These are phyloP conservation scores for Dioscorea cayenensis DNA, from an alignment of 116 monocot genomes.

Conservation along the genomic window DNA sequence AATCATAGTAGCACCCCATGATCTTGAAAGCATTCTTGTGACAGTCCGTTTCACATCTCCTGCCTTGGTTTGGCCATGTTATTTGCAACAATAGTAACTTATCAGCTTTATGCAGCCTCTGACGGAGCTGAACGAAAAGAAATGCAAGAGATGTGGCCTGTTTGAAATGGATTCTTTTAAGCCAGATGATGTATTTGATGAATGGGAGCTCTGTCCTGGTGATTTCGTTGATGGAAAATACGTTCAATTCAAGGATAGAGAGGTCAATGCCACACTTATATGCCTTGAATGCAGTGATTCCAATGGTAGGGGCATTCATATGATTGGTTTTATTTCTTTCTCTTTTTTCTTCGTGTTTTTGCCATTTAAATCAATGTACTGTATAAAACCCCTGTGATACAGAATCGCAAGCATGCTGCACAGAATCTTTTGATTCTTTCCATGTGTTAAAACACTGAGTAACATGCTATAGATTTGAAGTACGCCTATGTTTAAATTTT, in stretches of 20 bases:
- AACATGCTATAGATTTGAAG: no score
- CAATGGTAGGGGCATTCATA: conserved; percentile 12
- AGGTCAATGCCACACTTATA: conserved; percentile 67
- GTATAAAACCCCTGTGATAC: neutral
- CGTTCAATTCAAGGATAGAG: conserved; percentile 38
- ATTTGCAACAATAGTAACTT: neutral
- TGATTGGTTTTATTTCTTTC: neutral
- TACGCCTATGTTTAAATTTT: neutral
- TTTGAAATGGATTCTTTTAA: conserved; percentile 40
- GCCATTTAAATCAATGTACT: neutral
- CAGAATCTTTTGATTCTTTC: neutral
- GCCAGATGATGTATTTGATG: conserved; percentile 52
- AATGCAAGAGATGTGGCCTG: conserved; percentile 66
- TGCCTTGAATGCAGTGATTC: conserved; percentile 34
- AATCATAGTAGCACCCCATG: no score
- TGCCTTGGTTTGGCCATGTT: neutral
- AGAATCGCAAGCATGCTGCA: neutral
- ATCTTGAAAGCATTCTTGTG: no score
- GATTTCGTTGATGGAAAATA: conserved; percentile 53
- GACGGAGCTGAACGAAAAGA: conserved; percentile 61
- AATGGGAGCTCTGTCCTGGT: conserved; percentile 62
- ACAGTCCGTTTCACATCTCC: no score
- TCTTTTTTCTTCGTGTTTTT: neutral
- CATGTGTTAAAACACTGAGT: no score
- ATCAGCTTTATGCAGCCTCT: conserved; percentile 39